Conservation (phyloP, 371 early-diverging fungal species). For the Saksenaea vasiformis region DNA sequence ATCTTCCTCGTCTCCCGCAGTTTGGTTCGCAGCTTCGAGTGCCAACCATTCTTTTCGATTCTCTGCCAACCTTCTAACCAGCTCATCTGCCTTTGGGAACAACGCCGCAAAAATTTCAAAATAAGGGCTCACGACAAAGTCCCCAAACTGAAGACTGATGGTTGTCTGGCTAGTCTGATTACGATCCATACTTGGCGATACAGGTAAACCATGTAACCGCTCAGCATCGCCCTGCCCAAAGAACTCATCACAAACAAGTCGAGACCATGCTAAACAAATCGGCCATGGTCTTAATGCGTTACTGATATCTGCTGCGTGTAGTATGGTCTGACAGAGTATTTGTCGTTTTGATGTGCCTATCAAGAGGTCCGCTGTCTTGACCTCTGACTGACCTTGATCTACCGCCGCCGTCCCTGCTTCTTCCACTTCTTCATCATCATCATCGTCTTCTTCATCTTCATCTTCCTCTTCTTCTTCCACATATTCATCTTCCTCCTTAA, state of each 20-base stretch:
- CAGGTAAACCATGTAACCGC: conserved; percentile 64
- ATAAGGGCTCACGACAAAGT: conserved; percentile 84
- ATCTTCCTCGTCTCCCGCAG: conserved; percentile 1
- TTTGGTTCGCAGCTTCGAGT: conserved; percentile 18
- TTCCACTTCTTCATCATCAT: not conserved
- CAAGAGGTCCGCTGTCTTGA: not conserved
- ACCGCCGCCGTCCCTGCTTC: not conserved
- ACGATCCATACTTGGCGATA: conserved; percentile 90
- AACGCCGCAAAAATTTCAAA: conserved; percentile 79
- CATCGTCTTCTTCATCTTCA: conserved; percentile 20
- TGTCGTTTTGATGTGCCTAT: conserved; percentile 33
- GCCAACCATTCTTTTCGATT: conserved; percentile 46
- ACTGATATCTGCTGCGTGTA: conserved; percentile 89
- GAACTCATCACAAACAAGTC: conserved; percentile 83
- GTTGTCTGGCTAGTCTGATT: conserved; percentile 70
- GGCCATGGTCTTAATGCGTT: conserved; percentile 87
- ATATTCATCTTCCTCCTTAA: conserved; percentile 1
- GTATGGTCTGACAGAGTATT: conserved; percentile 65
- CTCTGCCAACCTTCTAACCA: conserved; percentile 32
- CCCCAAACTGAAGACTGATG: conserved; percentile 81
- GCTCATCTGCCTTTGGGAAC: conserved; percentile 59
- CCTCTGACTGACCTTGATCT: conserved; percentile 20
- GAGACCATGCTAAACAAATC: conserved; percentile 84
- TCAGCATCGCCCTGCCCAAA: conserved; percentile 88
- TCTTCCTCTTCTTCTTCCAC: conserved; percentile 13